Percentiles rank a stretch among this genome's conserved stretches.
Evolutionary conservation across 2,329 filamentous ascomycete species (phyloP).

Genomic region (Teratosphaeria gauchensis): DNA sequence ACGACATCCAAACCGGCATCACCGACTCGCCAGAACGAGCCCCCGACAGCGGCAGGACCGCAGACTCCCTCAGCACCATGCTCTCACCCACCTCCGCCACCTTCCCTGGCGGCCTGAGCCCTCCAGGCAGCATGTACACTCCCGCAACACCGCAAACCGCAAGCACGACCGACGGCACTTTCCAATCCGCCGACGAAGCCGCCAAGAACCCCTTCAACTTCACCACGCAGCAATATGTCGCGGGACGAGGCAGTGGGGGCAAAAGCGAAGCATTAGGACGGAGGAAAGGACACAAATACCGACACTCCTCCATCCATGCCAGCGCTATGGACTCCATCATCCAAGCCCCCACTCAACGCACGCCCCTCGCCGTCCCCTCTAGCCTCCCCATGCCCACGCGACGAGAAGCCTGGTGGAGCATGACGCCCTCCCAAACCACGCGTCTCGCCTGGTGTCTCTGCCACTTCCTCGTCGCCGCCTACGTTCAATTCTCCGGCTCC

Average conservation of each 20-base stretch:
- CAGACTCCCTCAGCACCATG: conserved; percentile 10
- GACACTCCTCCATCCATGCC: conserved; percentile 71
- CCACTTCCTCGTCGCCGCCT: conserved; percentile 72
- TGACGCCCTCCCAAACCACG: conserved; percentile 76
- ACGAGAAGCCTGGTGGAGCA: conserved; percentile 77
- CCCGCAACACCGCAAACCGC: conserved; percentile 25
- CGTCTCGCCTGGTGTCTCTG: conserved; percentile 83
- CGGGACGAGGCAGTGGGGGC: conserved; percentile 13
- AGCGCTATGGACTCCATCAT: conserved; percentile 96
- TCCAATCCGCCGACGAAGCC: conserved; percentile 15
- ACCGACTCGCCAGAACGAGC: conserved; percentile 15
- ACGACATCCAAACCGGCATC: conserved; percentile 20
- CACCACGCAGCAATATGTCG: conserved; percentile 51
- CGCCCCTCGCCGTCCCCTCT: conserved; percentile 79
- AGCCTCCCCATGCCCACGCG: conserved; percentile 86
- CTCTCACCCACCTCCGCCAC: conserved; percentile 22
- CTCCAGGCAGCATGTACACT: conserved; percentile 18
- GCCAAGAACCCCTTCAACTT: conserved; percentile 81
- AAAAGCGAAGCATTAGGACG: conserved; percentile 79
- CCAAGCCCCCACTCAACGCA: conserved; percentile 72
- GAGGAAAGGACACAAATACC: conserved; percentile 91
- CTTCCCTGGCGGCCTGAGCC: conserved; percentile 16
- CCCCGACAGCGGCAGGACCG: conserved; percentile 5
- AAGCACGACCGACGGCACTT: conserved; percentile 18
- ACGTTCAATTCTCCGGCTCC: conserved; percentile 75